These are phyloP conservation scores for Calonectria leucothoes DNA, from an alignment of 2,329 filamentous ascomycete genomes.

Conservation along the genomic window DNA sequence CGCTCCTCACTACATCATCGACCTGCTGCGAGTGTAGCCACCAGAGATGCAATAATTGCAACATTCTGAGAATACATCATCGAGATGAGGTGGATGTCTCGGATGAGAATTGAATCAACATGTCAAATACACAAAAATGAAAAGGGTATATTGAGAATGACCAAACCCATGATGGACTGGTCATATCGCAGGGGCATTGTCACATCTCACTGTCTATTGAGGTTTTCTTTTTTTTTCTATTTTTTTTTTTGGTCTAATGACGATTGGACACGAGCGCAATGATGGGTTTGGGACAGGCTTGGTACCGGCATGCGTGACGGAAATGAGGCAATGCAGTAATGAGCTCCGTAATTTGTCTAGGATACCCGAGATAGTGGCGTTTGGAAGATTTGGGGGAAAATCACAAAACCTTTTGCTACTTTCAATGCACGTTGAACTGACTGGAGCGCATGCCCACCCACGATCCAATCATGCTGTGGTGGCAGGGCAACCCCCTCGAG, in stretches of 20 bases:
- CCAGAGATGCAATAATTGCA: constrained; percentile 5
- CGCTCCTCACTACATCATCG: constrained; percentile 22
- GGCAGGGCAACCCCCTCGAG: neutral
- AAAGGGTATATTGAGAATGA: no score
- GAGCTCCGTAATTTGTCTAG: constrained; percentile 4
- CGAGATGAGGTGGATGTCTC: neutral
- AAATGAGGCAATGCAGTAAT: neutral
- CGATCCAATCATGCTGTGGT: neutral
- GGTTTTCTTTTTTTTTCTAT: neutral
- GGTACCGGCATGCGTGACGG: neutral
- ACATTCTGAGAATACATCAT: neutral
- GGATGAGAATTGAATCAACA: neutral
- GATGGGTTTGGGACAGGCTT: neutral
- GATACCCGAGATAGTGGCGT: constrained; percentile 16
- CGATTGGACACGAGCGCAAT: neutral
- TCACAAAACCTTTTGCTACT: neutral
- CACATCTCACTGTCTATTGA: neutral
- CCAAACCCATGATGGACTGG: no score
- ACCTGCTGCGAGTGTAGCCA: constrained; percentile 10
- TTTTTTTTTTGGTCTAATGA: neutral
- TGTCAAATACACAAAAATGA: neutral
- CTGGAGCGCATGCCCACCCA: neutral
- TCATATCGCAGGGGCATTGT: neutral
- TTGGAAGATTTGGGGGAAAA: neutral
- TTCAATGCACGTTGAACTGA: neutral